phyloP scores from a whole-genome alignment of 768 basidiomycete species.

The Mycena leptocephala region DNA sequence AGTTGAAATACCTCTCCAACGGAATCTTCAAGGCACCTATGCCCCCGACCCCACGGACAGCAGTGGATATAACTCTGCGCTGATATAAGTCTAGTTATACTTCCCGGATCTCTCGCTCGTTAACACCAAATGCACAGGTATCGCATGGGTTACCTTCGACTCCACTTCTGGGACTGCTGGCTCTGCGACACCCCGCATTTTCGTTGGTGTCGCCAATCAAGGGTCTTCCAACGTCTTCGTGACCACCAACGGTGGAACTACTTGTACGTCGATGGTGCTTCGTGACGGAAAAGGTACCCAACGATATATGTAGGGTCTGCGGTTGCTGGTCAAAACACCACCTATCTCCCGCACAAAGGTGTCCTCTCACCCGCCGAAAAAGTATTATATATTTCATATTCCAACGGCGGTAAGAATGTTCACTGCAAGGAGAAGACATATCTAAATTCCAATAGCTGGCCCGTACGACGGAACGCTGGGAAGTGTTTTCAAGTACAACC shows the following conservation, averaged over 20 bases:
- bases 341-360: slow-evolving; percentile 77
- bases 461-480: slow-evolving; percentile 75
- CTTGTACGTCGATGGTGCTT: slow-evolving; percentile 57
- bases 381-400: slow-evolving; percentile 73
- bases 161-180: slow-evolving; percentile 70
- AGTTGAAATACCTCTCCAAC: background rate
- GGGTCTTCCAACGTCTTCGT: slow-evolving; percentile 72
- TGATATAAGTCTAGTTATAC: slow-evolving; percentile 49
- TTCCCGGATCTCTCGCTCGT: background rate
- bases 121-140: slow-evolving; percentile 44
- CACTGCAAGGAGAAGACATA: background rate
- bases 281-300: background rate
- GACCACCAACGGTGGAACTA: slow-evolving; percentile 68
- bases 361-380: slow-evolving; percentile 73
- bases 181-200: slow-evolving; percentile 72
- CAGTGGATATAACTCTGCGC: slow-evolving; percentile 60
- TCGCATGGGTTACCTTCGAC: slow-evolving; percentile 80
- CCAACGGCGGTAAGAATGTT: slow-evolving; percentile 57
- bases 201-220: slow-evolving; percentile 76
- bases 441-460: slow-evolving; percentile 55
- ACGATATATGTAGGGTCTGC: slow-evolving; percentile 62
- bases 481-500: slow-evolving; percentile 67
- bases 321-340: slow-evolving; percentile 70
- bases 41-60: slow-evolving; percentile 68
- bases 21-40: slow-evolving; percentile 60